These are phyloP conservation scores for Coemansia sp. DNA, from an alignment of 192 early-diverging fungal species.

Conservation along the genomic window DNA sequence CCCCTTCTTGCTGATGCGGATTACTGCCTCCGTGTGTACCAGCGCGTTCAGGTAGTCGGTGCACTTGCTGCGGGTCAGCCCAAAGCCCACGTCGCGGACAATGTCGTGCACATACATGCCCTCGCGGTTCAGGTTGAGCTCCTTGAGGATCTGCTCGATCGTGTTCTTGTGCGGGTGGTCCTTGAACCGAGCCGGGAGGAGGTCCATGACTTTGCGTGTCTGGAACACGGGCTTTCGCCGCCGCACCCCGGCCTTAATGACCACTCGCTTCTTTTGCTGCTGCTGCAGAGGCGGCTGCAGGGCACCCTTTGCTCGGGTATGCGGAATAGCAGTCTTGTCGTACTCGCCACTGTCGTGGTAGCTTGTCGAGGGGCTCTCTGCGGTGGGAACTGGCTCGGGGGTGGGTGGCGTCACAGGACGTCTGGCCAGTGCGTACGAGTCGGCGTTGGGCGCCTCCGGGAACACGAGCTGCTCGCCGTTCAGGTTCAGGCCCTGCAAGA, in stretches of 20 bases:
- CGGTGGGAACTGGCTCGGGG: neutral
- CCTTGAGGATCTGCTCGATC: constrained; percentile 43
- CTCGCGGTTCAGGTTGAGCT: constrained; percentile 36
- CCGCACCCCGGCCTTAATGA: constrained; percentile 25
- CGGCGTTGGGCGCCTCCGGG: constrained; percentile 35
- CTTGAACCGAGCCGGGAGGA: constrained; percentile 27
- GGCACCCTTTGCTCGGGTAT: neutral
- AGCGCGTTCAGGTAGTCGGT: constrained; percentile 44
- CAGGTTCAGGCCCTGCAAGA: constrained; percentile 37
- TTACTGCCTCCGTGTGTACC: constrained; percentile 24
- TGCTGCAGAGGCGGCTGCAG: constrained; percentile 5
- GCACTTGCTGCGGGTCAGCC: constrained; percentile 32
- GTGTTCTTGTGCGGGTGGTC: constrained; percentile 35
- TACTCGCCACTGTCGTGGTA: neutral
- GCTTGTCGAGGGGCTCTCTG: neutral
- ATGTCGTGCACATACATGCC: constrained; percentile 46
- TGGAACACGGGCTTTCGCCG: constrained; percentile 37
- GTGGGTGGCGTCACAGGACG: constrained; percentile 26
- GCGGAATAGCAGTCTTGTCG: constrained; percentile 1
- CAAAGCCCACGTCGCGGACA: constrained; percentile 25
- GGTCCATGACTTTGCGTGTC: constrained; percentile 30
- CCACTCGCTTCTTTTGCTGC: constrained; percentile 31
- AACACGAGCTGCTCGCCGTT: constrained; percentile 44
- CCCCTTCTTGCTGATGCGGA: constrained; percentile 41
- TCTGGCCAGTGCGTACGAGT: constrained; percentile 22